Conservation (phyloP, 139 green algal species). For the Chlamydomonas schloesseri region DNA sequence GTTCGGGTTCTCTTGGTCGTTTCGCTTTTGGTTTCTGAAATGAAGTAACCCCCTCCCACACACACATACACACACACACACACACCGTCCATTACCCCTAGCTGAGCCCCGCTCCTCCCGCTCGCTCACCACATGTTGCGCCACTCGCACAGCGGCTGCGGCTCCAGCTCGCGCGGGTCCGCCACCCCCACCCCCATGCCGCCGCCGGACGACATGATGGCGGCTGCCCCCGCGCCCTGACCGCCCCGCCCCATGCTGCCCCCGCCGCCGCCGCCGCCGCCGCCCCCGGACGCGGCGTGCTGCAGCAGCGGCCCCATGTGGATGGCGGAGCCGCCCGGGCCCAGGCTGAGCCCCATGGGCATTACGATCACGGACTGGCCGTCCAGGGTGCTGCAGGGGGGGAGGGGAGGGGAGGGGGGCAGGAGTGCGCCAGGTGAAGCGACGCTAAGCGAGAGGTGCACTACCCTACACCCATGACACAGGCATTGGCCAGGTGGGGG, state of each 20-base stretch:
- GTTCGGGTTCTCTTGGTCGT: no score
- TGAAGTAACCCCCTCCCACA: no score
- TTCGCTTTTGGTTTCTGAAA: no score
- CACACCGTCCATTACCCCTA: no score
- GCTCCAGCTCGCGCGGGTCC: slow-evolving; percentile 24
- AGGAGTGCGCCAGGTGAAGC: background rate
- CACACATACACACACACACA: no score
- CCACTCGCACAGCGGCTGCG: slow-evolving; percentile 43
- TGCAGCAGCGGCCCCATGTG: slow-evolving; percentile 27
- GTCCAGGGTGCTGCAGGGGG: slow-evolving; percentile 5
- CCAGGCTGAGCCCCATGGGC: slow-evolving; percentile 23
- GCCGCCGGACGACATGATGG: background rate
- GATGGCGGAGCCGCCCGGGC: background rate
- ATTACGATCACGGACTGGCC: slow-evolving; percentile 43
- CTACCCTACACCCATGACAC: no score
- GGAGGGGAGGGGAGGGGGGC: background rate
- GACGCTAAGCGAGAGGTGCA: no score
- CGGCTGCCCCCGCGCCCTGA: background rate
- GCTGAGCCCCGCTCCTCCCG: background rate
- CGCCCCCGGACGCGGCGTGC: background rate
- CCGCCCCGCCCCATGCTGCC: background rate
- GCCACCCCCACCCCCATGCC: slow-evolving; percentile 3
- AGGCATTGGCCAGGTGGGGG: no score
- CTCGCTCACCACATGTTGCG: slow-evolving; percentile 42
- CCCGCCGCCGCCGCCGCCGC: background rate